phyloP scores from a whole-genome alignment of 2,329 filamentous ascomycete genomes.

The Ophiognomonia clavigignenti-juglandacearum region DNA sequence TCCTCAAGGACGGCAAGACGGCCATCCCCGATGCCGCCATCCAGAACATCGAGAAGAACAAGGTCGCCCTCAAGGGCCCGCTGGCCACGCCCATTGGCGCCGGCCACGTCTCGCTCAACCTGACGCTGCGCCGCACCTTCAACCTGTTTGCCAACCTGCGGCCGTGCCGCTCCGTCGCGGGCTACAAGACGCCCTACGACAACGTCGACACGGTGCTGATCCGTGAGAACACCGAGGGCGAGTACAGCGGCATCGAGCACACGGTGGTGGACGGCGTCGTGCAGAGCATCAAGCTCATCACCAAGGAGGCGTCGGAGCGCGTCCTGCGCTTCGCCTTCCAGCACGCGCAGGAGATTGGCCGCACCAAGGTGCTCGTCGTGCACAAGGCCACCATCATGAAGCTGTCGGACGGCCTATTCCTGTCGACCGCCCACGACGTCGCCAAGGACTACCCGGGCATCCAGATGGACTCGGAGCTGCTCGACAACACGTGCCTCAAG shows the following conservation, averaged over 20 bases:
- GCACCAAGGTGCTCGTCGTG: constrained; percentile 94
- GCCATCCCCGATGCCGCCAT: constrained; percentile 91
- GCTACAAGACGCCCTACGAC: constrained; percentile 98
- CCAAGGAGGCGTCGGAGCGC: constrained; percentile 86
- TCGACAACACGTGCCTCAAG: constrained; percentile 99
- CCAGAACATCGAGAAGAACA: constrained; percentile 89
- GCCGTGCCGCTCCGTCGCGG: constrained; percentile 92
- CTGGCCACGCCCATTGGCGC: constrained; percentile 97
- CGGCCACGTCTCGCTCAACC: constrained; percentile 97
- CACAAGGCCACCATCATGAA: constrained; percentile 99
- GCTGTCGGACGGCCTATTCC: constrained; percentile 98
- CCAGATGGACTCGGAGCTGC: constrained; percentile 94
- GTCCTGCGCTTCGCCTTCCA: constrained; percentile 98
- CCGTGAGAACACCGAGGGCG: constrained; percentile 64
- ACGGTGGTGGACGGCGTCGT: constrained; percentile 68
- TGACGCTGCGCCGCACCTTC: constrained; percentile 97
- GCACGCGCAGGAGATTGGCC: constrained; percentile 87
- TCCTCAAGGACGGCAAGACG: constrained; percentile 90
- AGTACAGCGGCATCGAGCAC: constrained; percentile 25
- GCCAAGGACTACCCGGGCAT: constrained; percentile 94
- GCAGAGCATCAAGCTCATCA: constrained; percentile 99
- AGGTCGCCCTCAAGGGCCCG: constrained; percentile 96
- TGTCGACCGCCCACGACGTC: constrained; percentile 78
- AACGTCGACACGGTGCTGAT: constrained; percentile 95
- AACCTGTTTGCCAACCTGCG: constrained; percentile 99